These are phyloP conservation scores for Microdochium trichocladiopsis DNA, from an alignment of 2,329 filamentous ascomycete genomes.

Conservation along the genomic window DNA sequence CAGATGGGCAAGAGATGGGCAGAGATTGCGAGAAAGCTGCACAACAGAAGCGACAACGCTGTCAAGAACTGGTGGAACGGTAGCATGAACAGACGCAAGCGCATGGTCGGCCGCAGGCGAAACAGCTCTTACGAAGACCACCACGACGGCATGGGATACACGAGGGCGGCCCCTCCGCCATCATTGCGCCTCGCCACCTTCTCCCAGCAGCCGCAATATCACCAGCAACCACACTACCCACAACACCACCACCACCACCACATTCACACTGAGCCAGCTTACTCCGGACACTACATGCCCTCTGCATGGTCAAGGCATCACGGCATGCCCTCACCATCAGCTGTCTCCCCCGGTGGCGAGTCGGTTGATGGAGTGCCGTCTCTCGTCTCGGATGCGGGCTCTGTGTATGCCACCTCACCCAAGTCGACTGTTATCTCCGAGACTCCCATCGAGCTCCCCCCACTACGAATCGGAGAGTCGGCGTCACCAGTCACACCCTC, in stretches of 20 bases:
- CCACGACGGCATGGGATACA: slow-evolving; percentile 5
- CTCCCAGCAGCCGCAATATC: slow-evolving; percentile 8
- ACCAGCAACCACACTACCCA: slow-evolving; percentile 12
- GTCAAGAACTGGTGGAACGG: slow-evolving; percentile 99
- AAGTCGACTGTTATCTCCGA: slow-evolving; percentile 27
- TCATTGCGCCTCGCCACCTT: slow-evolving; percentile 11
- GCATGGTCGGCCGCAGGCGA: slow-evolving; percentile 34
- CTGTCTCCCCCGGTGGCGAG: slow-evolving; percentile 41
- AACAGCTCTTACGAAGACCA: slow-evolving; percentile 20
- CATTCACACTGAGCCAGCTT: slow-evolving; percentile 10
- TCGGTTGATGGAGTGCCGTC: slow-evolving; percentile 57
- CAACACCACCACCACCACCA: slow-evolving; percentile 10
- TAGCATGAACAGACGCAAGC: slow-evolving; percentile 72
- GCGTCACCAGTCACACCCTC: not conserved
- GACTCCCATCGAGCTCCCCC: slow-evolving; percentile 33
- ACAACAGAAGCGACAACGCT: slow-evolving; percentile 85
- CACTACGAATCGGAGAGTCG: slow-evolving; percentile 11
- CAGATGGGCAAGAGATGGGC: slow-evolving; percentile 86
- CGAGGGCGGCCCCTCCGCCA: slow-evolving; percentile 3
- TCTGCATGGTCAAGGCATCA: slow-evolving; percentile 8
- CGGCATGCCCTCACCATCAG: slow-evolving; percentile 21
- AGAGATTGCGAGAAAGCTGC: slow-evolving; percentile 76
- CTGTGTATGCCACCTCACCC: slow-evolving; percentile 55
- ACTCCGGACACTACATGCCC: slow-evolving; percentile 6
- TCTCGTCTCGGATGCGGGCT: slow-evolving; percentile 62